phyloP scores from a whole-genome alignment of 257 asterid species.

The Pogostemon cablin region DNA sequence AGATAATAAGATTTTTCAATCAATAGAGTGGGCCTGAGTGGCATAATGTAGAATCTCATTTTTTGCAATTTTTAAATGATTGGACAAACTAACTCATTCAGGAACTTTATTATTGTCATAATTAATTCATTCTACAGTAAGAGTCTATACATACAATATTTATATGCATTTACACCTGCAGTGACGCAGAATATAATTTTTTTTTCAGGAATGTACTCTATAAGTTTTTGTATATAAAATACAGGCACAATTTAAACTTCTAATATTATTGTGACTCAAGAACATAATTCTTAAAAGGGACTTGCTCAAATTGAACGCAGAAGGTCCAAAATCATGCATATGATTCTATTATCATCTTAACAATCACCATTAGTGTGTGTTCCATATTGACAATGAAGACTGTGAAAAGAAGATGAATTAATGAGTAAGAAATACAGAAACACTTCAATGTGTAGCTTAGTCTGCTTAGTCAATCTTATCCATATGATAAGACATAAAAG shows the following conservation, averaged over 20 bases:
- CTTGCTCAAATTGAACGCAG: background rate
- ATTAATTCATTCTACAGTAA: background rate
- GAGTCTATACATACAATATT: background rate
- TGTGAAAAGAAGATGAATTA: conserved; percentile 4
- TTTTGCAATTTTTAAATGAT: background rate
- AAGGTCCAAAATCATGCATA: background rate
- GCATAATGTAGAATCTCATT: background rate
- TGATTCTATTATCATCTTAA: background rate
- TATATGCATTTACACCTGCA: background rate
- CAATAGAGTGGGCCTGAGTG: background rate
- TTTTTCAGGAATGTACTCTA: background rate
- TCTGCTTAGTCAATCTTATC: conserved; percentile 17
- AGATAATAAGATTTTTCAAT: conserved; percentile 6
- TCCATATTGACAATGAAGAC: conserved; percentile 11
- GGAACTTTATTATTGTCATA: background rate
- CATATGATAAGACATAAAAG: conserved; percentile 9
- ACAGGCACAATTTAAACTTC: background rate
- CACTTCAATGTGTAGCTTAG: conserved; percentile 18
- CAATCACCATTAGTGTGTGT: background rate
- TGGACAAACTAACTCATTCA: background rate
- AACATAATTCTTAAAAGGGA: background rate
- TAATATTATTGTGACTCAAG: background rate
- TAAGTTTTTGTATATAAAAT: background rate
- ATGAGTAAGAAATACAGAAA: background rate
- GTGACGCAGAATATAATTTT: background rate